Evolutionary conservation across 768 basidiomycete genomes (phyloP).

Genomic region (Udeniomyces megalosporus): DNA sequence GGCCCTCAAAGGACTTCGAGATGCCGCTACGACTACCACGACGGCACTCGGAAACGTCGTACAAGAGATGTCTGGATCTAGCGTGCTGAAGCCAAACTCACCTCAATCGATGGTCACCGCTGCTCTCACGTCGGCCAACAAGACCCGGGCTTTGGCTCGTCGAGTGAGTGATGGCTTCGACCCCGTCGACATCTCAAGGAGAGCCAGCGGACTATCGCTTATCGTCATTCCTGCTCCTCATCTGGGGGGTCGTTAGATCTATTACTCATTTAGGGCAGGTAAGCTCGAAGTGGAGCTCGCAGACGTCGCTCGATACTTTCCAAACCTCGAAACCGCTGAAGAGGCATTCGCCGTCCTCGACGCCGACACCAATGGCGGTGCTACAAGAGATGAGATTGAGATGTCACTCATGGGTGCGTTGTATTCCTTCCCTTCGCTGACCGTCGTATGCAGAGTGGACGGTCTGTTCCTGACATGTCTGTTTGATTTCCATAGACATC

Average conservation of each 20-base stretch:
- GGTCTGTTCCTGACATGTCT: background rate
- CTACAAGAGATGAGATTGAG: constrained; percentile 45
- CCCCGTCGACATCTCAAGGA: too few species aligned
- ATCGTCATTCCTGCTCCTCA: background rate
- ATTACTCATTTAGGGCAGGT: constrained; percentile 62
- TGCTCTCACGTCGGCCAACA: constrained; percentile 62
- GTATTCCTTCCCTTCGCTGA: too few species aligned
- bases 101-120: constrained; percentile 53
- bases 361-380: constrained; percentile 36
- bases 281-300: constrained; percentile 44
- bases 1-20: constrained; percentile 50
- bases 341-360: constrained; percentile 34
- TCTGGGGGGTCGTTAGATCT: constrained; percentile 50
- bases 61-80: constrained; percentile 43
- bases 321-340: constrained; percentile 44
- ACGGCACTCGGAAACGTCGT: constrained; percentile 42
- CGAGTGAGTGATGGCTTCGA: background rate
- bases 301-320: constrained; percentile 60
- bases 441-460: too few species aligned
- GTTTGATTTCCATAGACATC: constrained; percentile 43
- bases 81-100: constrained; percentile 66
- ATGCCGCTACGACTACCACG: constrained; percentile 19
- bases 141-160: constrained; percentile 36
- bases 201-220: too few species aligned
- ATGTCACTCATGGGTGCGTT: constrained; percentile 37